Evolutionary conservation across 495 filamentous ascomycete genomes (phyloP), one percentile per base, ranked within the genome.

Genomic region (Aspergillus incahuasiensis): DNA sequence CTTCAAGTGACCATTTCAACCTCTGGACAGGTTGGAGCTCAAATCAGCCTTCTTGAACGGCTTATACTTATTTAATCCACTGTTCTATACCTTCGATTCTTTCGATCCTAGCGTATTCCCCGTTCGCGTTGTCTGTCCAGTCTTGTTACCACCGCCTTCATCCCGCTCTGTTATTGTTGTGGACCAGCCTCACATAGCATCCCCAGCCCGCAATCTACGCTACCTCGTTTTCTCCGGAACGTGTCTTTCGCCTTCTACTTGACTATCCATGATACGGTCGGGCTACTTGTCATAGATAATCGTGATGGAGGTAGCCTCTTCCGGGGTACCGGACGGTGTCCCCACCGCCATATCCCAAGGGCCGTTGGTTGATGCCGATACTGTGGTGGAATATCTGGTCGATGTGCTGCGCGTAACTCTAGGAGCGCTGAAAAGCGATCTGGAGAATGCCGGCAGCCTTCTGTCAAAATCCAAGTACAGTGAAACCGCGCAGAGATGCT

Each of bases 401-500:
- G 82, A 84, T 52, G 84, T 97, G 52, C 80, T 96, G 61, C 81
- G 86, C 66, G 85, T 92, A 50, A 91, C 88, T 59, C 79, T 99
- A 50, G 95, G 92, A 60, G 91, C 95, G 55, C 82, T 84, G 24
- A 82, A 81, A 62, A 77, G 78, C 38, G 94, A 99, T 65, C 79
- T 99, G 55, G 85, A 95, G 68, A 75, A 78, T 20, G 74, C 80
- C 41, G 91, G 89, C 43, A 96, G 90, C 69, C 77, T 97, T 66
- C 81, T 99, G 45, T 92, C 90, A 16, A 76, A 82, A 56, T 67
- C 74, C 7, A 82, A 77, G 51, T 80, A 86, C 60, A 71, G 75
- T 34, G 92, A 97, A 52, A 97, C 94, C 0, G 73, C 91, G 22
- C 85, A 90, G 63, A 80, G 91, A 73, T 96, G 92, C 71, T 86